A percentile compares a stretch with the other conserved stretches of the same genome.
Evolutionary conservation across 2,329 filamentous ascomycete species (phyloP).

Genomic region (Botrytis aclada): DNA sequence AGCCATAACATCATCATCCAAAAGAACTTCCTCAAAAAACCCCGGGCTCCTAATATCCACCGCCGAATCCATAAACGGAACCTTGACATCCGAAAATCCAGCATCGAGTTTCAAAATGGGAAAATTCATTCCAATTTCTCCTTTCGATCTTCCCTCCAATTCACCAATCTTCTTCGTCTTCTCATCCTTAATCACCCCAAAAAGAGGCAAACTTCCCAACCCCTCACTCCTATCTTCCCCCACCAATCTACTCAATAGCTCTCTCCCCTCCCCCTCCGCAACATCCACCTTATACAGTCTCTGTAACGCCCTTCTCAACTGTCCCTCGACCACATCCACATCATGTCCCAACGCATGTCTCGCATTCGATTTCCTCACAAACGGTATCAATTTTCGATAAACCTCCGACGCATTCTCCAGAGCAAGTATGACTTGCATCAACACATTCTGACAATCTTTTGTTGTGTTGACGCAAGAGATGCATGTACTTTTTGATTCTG

Average conservation of each 20-base stretch:
- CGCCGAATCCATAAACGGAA: not conserved
- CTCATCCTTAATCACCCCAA: not conserved
- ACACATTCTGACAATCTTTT: not conserved
- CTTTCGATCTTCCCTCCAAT: not conserved
- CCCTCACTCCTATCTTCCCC: too few species aligned
- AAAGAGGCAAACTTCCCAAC: not conserved
- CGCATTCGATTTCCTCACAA: conserved; percentile 4
- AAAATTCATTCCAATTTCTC: not conserved
- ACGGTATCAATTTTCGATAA: conserved; percentile 2
- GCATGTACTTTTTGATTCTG: not conserved
- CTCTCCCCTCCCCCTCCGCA: not conserved
- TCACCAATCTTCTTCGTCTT: not conserved
- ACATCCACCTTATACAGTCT: conserved; percentile 2
- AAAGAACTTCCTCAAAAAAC: not conserved
- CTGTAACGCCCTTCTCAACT: not conserved
- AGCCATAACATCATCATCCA: conserved; percentile 10
- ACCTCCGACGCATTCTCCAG: conserved; percentile 1
- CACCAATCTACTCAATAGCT: not conserved
- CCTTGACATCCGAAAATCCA: not conserved
- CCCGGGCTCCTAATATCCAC: not conserved
- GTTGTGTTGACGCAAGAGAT: not conserved
- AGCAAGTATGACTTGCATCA: not conserved
- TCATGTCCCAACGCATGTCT: conserved; percentile 5
- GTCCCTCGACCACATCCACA: not conserved
- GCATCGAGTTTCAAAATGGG: not conserved